Evolutionary conservation across 2,329 filamentous ascomycete genomes (phyloP).

Genomic region (Monascus ruber): DNA sequence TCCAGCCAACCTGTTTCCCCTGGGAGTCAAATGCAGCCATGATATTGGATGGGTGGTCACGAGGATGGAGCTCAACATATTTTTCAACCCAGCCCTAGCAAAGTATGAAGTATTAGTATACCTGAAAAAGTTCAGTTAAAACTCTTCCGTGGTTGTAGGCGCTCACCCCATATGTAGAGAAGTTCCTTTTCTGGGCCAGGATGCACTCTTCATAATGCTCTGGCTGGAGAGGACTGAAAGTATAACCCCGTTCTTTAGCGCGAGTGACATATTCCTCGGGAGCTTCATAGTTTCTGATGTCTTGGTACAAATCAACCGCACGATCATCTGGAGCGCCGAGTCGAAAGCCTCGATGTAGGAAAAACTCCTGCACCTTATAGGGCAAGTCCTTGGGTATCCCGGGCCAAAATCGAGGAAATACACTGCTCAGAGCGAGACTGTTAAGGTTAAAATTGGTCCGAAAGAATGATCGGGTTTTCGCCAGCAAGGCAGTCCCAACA

Average conservation of each 20-base stretch:
- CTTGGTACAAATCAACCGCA: constrained; percentile 30
- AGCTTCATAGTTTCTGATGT: constrained; percentile 24
- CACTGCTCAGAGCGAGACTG: constrained; percentile 15
- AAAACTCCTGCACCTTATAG: constrained; percentile 25
- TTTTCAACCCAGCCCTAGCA: constrained; percentile 31
- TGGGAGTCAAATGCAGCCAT: constrained; percentile 31
- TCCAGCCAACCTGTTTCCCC: constrained; percentile 34
- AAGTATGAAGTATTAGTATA: not conserved
- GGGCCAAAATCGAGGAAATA: constrained; percentile 37
- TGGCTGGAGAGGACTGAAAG: constrained; percentile 23
- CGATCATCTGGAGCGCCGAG: constrained; percentile 13
- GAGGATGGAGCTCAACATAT: constrained; percentile 25
- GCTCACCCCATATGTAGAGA: constrained; percentile 25
- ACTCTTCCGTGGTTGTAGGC: not conserved
- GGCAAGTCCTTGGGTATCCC: constrained; percentile 31
- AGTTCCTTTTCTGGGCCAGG: constrained; percentile 28
- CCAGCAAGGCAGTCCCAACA: constrained; percentile 27
- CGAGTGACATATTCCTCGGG: constrained; percentile 24
- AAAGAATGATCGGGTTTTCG: constrained; percentile 17
- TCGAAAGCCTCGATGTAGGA: constrained; percentile 31
- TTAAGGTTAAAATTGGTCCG: constrained; percentile 13
- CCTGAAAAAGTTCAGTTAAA: not conserved
- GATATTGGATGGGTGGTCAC: constrained; percentile 26
- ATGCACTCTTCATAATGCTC: constrained; percentile 30
- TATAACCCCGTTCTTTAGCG: constrained; percentile 24